Percentiles rank a stretch among this genome's conserved stretches.
phyloP scores from a whole-genome alignment of 192 early-diverging fungal genomes.

The Coemansia sp. region DNA sequence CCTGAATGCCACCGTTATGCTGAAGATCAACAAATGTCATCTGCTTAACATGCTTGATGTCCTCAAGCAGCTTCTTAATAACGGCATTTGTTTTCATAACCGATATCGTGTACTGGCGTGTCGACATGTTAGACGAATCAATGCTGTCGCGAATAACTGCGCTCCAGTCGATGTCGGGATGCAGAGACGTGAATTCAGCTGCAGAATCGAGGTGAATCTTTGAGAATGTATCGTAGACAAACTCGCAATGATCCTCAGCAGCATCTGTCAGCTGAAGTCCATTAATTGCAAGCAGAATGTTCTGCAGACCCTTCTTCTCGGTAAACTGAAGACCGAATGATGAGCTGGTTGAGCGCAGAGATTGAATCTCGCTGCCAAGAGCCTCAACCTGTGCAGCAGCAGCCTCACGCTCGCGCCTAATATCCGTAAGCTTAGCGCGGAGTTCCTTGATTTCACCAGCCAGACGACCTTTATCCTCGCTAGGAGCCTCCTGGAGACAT shows the following conservation, averaged over 20 bases:
- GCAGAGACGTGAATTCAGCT: conserved; percentile 46
- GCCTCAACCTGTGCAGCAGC: conserved; percentile 10
- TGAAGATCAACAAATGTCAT: conserved; percentile 43
- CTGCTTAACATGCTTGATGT: conserved; percentile 33
- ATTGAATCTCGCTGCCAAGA: conserved; percentile 26
- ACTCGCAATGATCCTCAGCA: conserved; percentile 34
- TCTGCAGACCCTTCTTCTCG: conserved; percentile 42
- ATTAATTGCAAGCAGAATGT: conserved; percentile 44
- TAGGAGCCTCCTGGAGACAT: conserved; percentile 20
- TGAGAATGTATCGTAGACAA: conserved; percentile 44
- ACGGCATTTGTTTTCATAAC: conserved; percentile 43
- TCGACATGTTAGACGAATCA: conserved; percentile 7
- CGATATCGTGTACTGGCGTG: conserved; percentile 37
- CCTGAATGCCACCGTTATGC: conserved; percentile 34
- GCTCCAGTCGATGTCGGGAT: conserved; percentile 51
- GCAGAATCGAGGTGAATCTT: conserved; percentile 34
- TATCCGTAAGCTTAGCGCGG: conserved; percentile 8
- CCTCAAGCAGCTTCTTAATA: conserved; percentile 41
- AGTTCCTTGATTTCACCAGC: conserved; percentile 31
- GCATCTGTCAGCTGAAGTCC: conserved; percentile 34
- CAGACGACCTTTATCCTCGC: conserved; percentile 14
- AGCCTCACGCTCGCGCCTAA: conserved; percentile 23
- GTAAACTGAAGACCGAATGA: conserved; percentile 33
- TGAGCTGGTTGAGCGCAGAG: conserved; percentile 28
- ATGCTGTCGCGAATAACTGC: conserved; percentile 29